Conservation (phyloP, 2,329 filamentous ascomycete genomes). For the Monilinia fructigena region DNA sequence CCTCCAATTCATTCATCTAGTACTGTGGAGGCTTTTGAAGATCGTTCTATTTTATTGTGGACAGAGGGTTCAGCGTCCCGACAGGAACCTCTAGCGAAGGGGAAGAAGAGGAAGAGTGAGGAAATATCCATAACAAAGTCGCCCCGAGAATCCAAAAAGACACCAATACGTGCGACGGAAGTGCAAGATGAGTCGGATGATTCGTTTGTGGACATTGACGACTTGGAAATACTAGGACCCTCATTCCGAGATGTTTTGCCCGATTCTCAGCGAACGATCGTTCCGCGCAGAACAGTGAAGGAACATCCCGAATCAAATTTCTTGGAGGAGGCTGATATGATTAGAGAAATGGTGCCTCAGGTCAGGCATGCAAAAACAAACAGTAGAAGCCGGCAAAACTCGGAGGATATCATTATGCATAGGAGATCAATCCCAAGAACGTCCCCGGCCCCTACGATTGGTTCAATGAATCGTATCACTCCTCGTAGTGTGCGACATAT, state of each 20-base stretch:
- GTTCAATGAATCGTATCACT: conserved; percentile 5
- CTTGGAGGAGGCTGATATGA: conserved; percentile 12
- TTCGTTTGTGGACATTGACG: conserved; percentile 40
- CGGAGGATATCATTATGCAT: conserved; percentile 7
- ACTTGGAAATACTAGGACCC: conserved; percentile 22
- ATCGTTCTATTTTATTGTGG: conserved; percentile 31
- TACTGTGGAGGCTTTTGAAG: conserved; percentile 32
- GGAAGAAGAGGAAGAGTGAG: conserved; percentile 40
- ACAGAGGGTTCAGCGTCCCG: conserved; percentile 35
- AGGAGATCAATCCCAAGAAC: conserved; percentile 13
- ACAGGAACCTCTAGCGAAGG: conserved; percentile 33
- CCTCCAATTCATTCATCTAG: conserved; percentile 29
- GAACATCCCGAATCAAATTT: background rate
- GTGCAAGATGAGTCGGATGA: conserved; percentile 27
- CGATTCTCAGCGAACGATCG: conserved; percentile 17
- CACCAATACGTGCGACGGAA: conserved; percentile 17
- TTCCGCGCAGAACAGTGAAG: conserved; percentile 7
- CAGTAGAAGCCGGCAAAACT: conserved; percentile 3
- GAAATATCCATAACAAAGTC: conserved; percentile 33
- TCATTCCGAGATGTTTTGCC: conserved; percentile 10
- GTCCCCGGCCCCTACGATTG: background rate
- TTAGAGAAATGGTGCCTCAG: conserved; percentile 10
- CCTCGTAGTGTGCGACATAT: conserved; percentile 3
- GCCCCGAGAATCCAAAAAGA: conserved; percentile 24
- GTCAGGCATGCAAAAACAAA: background rate